phyloP scores from a whole-genome alignment of 192 early-diverging fungal species.

The Backusella tarrabulga region DNA sequence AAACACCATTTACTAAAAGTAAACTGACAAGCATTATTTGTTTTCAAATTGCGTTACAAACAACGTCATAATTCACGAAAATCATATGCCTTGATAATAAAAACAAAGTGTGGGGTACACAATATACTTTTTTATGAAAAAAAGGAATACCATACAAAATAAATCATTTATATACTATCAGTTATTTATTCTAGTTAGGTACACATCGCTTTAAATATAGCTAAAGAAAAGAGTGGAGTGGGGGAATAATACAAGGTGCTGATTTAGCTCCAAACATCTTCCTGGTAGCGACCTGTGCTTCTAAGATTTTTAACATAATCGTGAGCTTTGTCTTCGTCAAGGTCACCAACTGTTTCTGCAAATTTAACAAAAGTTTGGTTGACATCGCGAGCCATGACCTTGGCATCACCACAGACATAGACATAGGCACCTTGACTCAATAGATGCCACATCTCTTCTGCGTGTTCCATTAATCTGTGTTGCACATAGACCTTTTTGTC shows the following conservation, averaged over 20 bases:
- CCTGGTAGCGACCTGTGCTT: constrained; percentile 79
- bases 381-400: constrained; percentile 95
- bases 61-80: not conserved
- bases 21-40: not conserved
- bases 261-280: constrained; percentile 82
- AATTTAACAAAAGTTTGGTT: constrained; percentile 63
- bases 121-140: not conserved
- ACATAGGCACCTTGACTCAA: constrained; percentile 72
- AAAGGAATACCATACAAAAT: not conserved
- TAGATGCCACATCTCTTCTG: constrained; percentile 78
- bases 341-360: constrained; percentile 63
- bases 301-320: constrained; percentile 87
- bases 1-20: not conserved
- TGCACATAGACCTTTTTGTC: constrained; percentile 92
- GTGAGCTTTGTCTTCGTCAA: constrained; percentile 64
- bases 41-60: not conserved
- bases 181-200: not conserved
- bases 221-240: not conserved
- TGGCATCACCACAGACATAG: constrained; percentile 96
- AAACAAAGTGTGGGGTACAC: not conserved
- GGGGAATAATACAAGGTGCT: not conserved
- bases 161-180: not conserved
- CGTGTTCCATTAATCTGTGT: constrained; percentile 75
- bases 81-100: not conserved
- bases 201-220: not conserved